Percentiles rank a stretch among this genome's conserved stretches.
Conservation (phyloP, 345 rosid species). For the Aquilaria sinensis region DNA sequence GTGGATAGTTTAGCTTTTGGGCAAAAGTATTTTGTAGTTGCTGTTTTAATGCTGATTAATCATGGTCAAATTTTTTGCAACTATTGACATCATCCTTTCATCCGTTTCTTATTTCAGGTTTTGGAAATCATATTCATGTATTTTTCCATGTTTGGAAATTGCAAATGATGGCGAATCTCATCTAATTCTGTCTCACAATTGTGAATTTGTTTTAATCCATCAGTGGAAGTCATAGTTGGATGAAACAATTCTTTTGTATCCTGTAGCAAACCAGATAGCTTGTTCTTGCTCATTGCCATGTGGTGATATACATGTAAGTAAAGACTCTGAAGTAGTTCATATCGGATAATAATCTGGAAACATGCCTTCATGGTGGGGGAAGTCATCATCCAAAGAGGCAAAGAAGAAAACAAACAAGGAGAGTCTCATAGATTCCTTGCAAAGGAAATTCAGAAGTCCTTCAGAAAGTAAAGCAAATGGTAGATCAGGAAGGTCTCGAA, state of each 20-base stretch:
- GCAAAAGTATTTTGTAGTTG: background rate
- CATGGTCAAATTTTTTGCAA: conserved; percentile 3
- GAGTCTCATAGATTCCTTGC: conserved; percentile 36
- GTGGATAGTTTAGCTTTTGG: background rate
- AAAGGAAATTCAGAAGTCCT: conserved; percentile 38
- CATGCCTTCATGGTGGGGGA: conserved; percentile 62
- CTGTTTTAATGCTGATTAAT: conserved; percentile 1
- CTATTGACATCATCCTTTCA: background rate
- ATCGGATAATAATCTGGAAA: conserved; percentile 1
- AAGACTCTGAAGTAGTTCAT: background rate
- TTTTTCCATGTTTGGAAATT: conserved; percentile 14
- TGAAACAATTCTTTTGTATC: conserved; percentile 1
- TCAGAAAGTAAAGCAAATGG: conserved; percentile 33
- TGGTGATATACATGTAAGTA: conserved; percentile 1
- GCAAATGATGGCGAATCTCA: conserved; percentile 13
- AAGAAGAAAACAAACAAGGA: conserved; percentile 53
- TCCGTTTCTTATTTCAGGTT: background rate
- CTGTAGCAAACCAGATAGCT: conserved; percentile 1
- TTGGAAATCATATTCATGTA: too few species aligned
- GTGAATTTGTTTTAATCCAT: conserved; percentile 9
- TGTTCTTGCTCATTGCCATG: conserved; percentile 8
- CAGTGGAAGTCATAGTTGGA: conserved; percentile 10
- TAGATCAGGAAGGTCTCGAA: conserved; percentile 33
- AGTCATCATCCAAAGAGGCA: conserved; percentile 36
- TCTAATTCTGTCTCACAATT: conserved; percentile 6